phyloP scores from a whole-genome alignment of 2,329 filamentous ascomycete species.

The Diaporthe eres region DNA sequence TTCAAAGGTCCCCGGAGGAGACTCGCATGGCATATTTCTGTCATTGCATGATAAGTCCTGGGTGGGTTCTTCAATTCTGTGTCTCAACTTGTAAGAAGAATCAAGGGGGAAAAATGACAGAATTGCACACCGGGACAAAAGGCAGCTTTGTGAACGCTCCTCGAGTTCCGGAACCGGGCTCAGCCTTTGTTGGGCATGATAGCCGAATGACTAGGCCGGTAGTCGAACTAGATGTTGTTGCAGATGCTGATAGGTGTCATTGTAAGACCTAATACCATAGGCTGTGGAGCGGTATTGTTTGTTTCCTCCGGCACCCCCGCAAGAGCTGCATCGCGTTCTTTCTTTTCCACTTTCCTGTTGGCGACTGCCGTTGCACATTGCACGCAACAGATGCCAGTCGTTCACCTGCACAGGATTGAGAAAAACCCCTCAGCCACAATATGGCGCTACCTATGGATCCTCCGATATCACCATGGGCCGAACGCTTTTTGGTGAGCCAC shows the following conservation, averaged over 20 bases:
- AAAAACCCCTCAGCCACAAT: background rate
- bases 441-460: background rate
- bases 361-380: background rate
- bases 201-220: background rate
- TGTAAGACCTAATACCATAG: background rate
- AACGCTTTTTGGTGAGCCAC: background rate
- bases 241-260: background rate
- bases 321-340: background rate
- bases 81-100: background rate
- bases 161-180: slow-evolving; percentile 8
- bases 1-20: background rate
- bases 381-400: background rate
- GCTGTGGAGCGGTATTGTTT: background rate
- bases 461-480: slow-evolving; percentile 10
- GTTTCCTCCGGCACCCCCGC: too few species aligned
- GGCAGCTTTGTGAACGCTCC: background rate
- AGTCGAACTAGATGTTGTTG: background rate
- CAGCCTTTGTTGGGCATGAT: slow-evolving; percentile 8
- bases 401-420: background rate
- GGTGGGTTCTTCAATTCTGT: background rate
- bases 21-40: background rate
- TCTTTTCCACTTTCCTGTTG: background rate
- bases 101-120: background rate
- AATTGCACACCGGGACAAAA: background rate
- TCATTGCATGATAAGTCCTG: background rate